Evolutionary conservation across 108 stramenopile genomes (phyloP).

Genomic region (Pseudonitzschia delicatissima): DNA sequence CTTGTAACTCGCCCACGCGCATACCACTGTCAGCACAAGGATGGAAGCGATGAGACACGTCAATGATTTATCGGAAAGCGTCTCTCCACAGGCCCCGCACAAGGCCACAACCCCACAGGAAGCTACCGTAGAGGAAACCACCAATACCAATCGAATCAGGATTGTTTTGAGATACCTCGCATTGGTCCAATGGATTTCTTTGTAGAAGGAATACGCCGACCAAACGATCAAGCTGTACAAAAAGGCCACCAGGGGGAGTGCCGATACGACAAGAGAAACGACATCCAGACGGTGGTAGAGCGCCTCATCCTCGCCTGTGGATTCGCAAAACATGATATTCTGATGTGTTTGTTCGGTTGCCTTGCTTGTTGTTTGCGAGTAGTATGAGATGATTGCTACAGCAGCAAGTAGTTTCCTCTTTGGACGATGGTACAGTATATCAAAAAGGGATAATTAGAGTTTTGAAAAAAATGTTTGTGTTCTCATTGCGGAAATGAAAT

Average conservation of each 20-base stretch:
- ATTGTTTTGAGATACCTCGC: background rate
- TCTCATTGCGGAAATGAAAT: no score
- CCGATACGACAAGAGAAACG: background rate
- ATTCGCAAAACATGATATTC: background rate
- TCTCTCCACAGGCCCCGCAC: background rate
- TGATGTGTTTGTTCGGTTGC: no score
- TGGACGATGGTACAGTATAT: no score
- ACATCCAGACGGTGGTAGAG: background rate
- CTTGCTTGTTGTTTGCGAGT: no score
- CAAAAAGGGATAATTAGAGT: no score
- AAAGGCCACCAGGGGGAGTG: background rate
- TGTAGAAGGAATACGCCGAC: slow-evolving; percentile 2
- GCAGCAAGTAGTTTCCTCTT: no score
- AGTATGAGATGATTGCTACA: no score
- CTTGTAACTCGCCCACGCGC: background rate
- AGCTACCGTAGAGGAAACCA: background rate
- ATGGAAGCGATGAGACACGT: background rate
- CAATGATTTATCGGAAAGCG: no score
- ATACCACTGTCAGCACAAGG: background rate
- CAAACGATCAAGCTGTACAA: slow-evolving; percentile 1
- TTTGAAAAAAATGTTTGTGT: no score
- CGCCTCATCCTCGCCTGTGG: background rate
- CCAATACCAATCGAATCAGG: background rate
- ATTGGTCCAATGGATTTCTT: background rate
- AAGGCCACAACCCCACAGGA: background rate